Percentiles rank a stretch among this genome's conserved stretches.
phyloP scores from a whole-genome alignment of 1,139 yeast genomes.

The Protomyces macrosporus region DNA sequence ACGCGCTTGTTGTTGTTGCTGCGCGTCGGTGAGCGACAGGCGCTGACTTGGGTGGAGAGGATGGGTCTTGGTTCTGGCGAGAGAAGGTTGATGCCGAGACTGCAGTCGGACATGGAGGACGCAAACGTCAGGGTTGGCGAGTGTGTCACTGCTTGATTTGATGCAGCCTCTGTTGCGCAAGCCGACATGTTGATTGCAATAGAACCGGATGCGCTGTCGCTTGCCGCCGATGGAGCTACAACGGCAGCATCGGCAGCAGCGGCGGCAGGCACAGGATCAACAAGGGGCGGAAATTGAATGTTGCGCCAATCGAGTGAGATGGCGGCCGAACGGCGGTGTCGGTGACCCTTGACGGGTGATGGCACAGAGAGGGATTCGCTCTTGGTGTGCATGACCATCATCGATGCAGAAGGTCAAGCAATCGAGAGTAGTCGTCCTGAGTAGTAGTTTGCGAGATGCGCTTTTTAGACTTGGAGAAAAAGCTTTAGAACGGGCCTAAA shows the following conservation, averaged over 20 bases:
- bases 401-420: not conserved
- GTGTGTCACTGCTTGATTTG: too few species aligned
- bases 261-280: not conserved
- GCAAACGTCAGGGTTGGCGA: constrained; percentile 10
- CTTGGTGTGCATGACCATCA: constrained; percentile 2
- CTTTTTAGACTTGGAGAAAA: too few species aligned
- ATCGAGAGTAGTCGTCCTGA: too few species aligned
- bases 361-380: constrained; percentile 12
- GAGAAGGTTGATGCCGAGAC: not conserved
- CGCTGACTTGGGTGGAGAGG: constrained; percentile 4
- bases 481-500: too few species aligned
- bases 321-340: constrained; percentile 23
- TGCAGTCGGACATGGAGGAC: constrained; percentile 19
- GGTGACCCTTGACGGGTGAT: constrained; percentile 11
- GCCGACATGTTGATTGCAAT: not conserved
- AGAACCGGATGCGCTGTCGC: too few species aligned
- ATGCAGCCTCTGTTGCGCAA: not conserved
- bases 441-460: too few species aligned
- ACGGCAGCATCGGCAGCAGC: too few species aligned
- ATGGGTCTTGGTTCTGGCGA: not conserved
- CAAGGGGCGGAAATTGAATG: constrained; percentile 11
- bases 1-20: not conserved
- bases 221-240: too few species aligned
- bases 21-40: not conserved
- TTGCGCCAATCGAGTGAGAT: constrained; percentile 22